Evolutionary conservation across 768 basidiomycete species (phyloP).

Genomic region (Psilocybe cyanescens): DNA sequence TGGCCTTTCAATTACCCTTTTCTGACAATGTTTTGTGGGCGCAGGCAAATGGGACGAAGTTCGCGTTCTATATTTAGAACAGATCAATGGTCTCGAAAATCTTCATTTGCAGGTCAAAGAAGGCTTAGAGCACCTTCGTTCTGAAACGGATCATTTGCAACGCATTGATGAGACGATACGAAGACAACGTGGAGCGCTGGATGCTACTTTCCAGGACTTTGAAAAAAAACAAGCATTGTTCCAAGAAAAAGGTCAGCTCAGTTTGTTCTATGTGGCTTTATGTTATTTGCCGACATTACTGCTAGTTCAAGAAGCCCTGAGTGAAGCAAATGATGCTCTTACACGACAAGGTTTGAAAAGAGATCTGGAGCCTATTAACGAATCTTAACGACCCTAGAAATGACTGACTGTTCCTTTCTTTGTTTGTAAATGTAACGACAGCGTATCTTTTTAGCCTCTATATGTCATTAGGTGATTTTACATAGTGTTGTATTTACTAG

Average conservation of each 20-base stretch:
- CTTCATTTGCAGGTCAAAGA: slow-evolving; percentile 59
- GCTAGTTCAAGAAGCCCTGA: slow-evolving; percentile 46
- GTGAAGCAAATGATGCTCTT: slow-evolving; percentile 42
- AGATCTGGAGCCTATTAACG: slow-evolving; percentile 28
- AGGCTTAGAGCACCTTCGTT: slow-evolving; percentile 43
- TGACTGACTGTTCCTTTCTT: neutral
- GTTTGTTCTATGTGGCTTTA: neutral
- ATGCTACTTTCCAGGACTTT: slow-evolving; percentile 43
- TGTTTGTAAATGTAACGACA: slow-evolving; percentile 11
- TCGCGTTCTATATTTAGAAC: slow-evolving; percentile 60
- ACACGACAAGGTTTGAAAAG: slow-evolving; percentile 30
- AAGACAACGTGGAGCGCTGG: slow-evolving; percentile 40
- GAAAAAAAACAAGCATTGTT: slow-evolving; percentile 45
- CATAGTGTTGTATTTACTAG: slow-evolving; percentile 4
- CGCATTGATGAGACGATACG: slow-evolving; percentile 46
- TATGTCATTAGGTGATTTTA: slow-evolving; percentile 6
- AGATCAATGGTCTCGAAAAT: slow-evolving; percentile 60
- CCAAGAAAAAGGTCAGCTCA: slow-evolving; percentile 44
- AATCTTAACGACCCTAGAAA: slow-evolving; percentile 20
- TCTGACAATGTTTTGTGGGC: slow-evolving; percentile 1
- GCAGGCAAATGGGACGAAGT: slow-evolving; percentile 67
- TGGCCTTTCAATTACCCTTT: neutral
- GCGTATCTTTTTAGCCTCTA: slow-evolving; percentile 3
- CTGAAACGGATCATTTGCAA: slow-evolving; percentile 47
- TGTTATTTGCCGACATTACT: too few relatives aligned